Evolutionary conservation across 108 stramenopile genomes (phyloP), one percentile per base, ranked within the genome.

Genomic region (Stephanodiscus triporus): DNA sequence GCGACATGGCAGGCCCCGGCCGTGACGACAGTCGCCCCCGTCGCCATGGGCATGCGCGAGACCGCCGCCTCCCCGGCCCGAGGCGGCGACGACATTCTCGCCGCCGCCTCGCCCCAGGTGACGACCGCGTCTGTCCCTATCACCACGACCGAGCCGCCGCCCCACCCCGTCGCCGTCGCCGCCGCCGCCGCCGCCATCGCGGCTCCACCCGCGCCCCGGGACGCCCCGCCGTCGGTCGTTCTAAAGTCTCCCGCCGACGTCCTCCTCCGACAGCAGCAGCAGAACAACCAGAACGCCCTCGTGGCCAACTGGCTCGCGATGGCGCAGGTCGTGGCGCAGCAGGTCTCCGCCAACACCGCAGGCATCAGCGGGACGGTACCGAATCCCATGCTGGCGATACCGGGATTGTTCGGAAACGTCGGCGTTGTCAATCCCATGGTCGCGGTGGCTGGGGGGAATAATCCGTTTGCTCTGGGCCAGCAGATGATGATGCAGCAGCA

Each of bases 281-380:
- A 36, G 30, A 59, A 11, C 27, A 17, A 6, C 26, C 23, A 27
- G 26, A 54, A 54, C 53, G 53, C 53, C 24, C 53, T 59, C 30
- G 37, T 59, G 58, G 58, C 58, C 58, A 59, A 59, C 30, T 59
- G 58, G 58, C 58, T 59, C 58, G 58, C 58, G n/a, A 34, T 59
- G 58, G 58, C 58, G 34, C 58, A 59, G 32, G 51, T 8, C 6
- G 51, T 19, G 24, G 13, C 1, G 6, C 53, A 54, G 26, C 0
- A 2, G 20, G 13, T 9, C 53, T 32, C 58, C 58, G 58, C 58
- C n/a, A n/a, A n/a, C n/a, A n/a, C n/a, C n/a, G 14, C 14, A 0
- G 30, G 30, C 0, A 16, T 19, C 11, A 37, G n/a, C 27, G 58
- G 58, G 0, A 9, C 37, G 58, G 58, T 59, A 0, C 58, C 58